phyloP scores from a whole-genome alignment of 2,329 filamentous ascomycete genomes.

The Grosmannia penicillata region DNA sequence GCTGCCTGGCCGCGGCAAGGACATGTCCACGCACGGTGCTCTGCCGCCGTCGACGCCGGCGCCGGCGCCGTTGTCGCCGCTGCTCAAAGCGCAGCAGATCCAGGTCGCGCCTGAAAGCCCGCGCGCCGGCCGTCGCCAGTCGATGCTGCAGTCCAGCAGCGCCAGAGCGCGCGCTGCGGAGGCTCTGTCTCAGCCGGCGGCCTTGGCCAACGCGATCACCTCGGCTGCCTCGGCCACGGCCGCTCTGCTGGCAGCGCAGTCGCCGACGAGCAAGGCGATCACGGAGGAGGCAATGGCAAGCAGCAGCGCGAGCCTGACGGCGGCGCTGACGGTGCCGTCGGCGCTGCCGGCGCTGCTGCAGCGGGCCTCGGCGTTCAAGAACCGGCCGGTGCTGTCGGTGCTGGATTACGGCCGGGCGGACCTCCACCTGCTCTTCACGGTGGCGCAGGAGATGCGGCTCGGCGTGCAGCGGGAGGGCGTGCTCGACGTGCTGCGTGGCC shows the following conservation, averaged over 20 bases:
- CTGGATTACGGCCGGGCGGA: slow-evolving; percentile 79
- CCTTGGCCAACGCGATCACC: not conserved
- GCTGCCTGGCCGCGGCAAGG: slow-evolving; percentile 46
- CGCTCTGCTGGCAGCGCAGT: not conserved
- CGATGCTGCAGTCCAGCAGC: not conserved
- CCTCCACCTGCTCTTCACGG: slow-evolving; percentile 84
- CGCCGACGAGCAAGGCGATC: not conserved
- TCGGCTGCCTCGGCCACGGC: not conserved
- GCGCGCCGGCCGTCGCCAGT: slow-evolving; percentile 13
- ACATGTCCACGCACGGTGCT: slow-evolving; percentile 58
- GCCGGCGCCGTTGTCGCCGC: slow-evolving; percentile 37
- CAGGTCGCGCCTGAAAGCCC: slow-evolving; percentile 19
- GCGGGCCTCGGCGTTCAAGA: slow-evolving; percentile 69
- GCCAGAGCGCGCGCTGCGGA: not conserved
- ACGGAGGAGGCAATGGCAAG: not conserved
- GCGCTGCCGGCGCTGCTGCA: slow-evolving; percentile 55
- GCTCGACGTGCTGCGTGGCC: slow-evolving; percentile 71
- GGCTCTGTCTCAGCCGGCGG: not conserved
- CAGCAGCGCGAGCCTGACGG: not conserved
- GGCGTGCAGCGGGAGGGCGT: slow-evolving; percentile 87
- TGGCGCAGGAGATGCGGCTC: slow-evolving; percentile 94
- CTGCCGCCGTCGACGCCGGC: slow-evolving; percentile 33
- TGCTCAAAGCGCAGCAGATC: slow-evolving; percentile 34
- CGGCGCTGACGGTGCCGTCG: slow-evolving; percentile 5
- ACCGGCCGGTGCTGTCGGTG: slow-evolving; percentile 81